phyloP scores from a whole-genome alignment of 2,329 filamentous ascomycete genomes.

The Chrysoporthe deuterocubensis region DNA sequence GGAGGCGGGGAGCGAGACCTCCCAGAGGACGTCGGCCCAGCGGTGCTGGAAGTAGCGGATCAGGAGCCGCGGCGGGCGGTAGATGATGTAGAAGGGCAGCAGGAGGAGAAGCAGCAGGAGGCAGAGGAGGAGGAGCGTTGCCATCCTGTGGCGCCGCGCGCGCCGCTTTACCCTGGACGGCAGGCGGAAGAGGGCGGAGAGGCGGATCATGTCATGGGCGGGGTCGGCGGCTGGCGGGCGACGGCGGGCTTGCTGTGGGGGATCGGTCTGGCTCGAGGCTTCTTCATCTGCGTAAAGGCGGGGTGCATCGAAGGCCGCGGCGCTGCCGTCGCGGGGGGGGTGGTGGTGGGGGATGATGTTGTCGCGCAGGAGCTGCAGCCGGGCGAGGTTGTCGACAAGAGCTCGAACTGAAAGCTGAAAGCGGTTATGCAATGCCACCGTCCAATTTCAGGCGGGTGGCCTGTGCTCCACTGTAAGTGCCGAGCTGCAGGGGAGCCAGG shows the following conservation, averaged over 20 bases:
- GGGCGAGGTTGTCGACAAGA: neutral
- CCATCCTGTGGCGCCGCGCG: conserved; percentile 62
- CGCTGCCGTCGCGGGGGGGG: neutral
- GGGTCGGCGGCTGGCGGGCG: neutral
- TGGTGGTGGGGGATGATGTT: neutral
- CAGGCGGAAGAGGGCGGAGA: conserved; percentile 54
- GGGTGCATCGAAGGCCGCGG: neutral
- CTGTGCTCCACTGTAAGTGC: conserved; percentile 1
- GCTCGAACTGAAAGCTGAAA: neutral
- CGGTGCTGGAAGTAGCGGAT: conserved; percentile 71
- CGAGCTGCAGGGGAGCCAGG: neutral
- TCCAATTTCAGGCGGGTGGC: conserved; percentile 1
- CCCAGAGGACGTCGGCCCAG: conserved; percentile 82
- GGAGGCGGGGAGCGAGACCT: conserved; percentile 50
- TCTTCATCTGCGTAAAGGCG: neutral
- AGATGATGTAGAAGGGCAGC: conserved; percentile 68
- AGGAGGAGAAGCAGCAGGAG: conserved; percentile 42
- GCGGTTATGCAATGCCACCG: conserved; percentile 2
- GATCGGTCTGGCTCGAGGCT: neutral
- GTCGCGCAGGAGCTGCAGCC: neutral
- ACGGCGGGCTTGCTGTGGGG: neutral
- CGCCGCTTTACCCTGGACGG: conserved; percentile 61
- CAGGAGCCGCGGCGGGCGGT: conserved; percentile 76
- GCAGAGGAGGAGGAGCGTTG: conserved; percentile 52
- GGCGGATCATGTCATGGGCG: conserved; percentile 34